Evolutionary conservation across 2,329 filamentous ascomycete genomes (phyloP).

Genomic region (Zymoseptoria crescenta): DNA sequence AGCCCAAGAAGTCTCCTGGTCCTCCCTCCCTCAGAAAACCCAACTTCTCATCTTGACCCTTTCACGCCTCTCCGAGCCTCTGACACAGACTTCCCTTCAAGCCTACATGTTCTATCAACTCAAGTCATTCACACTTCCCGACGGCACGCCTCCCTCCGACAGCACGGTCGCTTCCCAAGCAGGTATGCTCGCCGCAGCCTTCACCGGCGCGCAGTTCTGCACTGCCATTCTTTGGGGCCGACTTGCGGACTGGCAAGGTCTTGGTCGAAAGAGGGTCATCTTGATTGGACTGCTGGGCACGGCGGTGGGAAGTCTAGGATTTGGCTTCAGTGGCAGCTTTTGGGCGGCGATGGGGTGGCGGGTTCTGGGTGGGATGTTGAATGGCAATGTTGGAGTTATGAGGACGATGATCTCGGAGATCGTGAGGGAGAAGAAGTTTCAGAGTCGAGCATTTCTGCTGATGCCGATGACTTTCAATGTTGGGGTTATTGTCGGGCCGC

Average conservation of each 20-base stretch:
- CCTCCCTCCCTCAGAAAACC: conserved; percentile 64
- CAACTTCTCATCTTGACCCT: conserved; percentile 72
- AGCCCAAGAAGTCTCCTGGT: conserved; percentile 54
- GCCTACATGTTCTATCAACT: conserved; percentile 85
- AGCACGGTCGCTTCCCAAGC: conserved; percentile 67
- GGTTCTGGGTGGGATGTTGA: conserved; percentile 57
- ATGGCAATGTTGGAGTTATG: conserved; percentile 69
- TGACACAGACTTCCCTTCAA: conserved; percentile 70
- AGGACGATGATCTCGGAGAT: conserved; percentile 67
- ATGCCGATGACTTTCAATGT: conserved; percentile 62
- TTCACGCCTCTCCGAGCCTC: conserved; percentile 70
- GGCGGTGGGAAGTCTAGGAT: conserved; percentile 56
- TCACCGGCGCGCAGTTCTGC: conserved; percentile 73
- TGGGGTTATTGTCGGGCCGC: conserved; percentile 41
- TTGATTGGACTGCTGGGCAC: conserved; percentile 69
- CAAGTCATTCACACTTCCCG: conserved; percentile 53
- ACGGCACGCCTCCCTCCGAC: conserved; percentile 43
- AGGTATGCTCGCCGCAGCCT: conserved; percentile 68
- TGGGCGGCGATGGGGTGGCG: conserved; percentile 56
- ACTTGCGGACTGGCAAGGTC: conserved; percentile 52
- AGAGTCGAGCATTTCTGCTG: conserved; percentile 49
- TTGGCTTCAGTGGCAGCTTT: conserved; percentile 62
- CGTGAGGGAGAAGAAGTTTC: conserved; percentile 57
- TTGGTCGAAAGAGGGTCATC: conserved; percentile 69
- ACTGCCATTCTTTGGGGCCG: conserved; percentile 79